phyloP scores from a whole-genome alignment of 768 basidiomycete genomes.

The Scleroderma bovista region DNA sequence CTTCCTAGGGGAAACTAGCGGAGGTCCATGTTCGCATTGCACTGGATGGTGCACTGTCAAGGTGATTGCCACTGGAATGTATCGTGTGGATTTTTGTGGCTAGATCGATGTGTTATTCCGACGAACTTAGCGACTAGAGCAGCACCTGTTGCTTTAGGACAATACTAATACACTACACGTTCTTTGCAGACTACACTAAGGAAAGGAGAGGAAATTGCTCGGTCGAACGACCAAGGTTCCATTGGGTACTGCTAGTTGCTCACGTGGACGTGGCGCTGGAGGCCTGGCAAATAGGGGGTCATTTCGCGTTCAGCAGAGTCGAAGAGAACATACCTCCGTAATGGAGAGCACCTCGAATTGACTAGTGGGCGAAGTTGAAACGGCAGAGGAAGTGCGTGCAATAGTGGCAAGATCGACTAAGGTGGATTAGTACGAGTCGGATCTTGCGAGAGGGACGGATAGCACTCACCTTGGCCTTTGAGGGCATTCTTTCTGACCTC shows the following conservation, averaged over 20 bases:
- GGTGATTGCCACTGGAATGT: too few relatives aligned
- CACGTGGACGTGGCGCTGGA: background rate
- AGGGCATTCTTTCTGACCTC: constrained; percentile 71
- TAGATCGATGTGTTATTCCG: too few relatives aligned
- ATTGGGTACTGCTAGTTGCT: background rate
- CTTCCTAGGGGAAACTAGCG: too few relatives aligned
- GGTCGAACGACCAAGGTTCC: background rate
- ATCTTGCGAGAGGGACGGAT: background rate
- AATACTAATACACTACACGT: background rate
- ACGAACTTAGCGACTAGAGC: too few relatives aligned
- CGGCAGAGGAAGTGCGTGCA: constrained; percentile 76
- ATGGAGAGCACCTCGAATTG: constrained; percentile 5
- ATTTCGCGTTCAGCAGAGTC: background rate
- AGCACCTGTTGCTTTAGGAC: too few relatives aligned
- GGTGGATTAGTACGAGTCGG: too few relatives aligned
- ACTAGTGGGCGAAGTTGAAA: constrained; percentile 46
- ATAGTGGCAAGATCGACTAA: constrained; percentile 74
- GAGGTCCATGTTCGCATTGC: too few relatives aligned
- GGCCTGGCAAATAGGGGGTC: background rate
- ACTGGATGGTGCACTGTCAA: too few relatives aligned
- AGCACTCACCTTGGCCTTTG: constrained; percentile 47
- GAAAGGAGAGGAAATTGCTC: too few relatives aligned
- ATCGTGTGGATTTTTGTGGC: too few relatives aligned
- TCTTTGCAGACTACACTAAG: background rate
- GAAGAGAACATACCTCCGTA: constrained; percentile 10